Percentiles rank a stretch among this genome's conserved stretches.
Evolutionary conservation across 2,329 filamentous ascomycete species (phyloP).

Genomic region (Cladosporium sp.): DNA sequence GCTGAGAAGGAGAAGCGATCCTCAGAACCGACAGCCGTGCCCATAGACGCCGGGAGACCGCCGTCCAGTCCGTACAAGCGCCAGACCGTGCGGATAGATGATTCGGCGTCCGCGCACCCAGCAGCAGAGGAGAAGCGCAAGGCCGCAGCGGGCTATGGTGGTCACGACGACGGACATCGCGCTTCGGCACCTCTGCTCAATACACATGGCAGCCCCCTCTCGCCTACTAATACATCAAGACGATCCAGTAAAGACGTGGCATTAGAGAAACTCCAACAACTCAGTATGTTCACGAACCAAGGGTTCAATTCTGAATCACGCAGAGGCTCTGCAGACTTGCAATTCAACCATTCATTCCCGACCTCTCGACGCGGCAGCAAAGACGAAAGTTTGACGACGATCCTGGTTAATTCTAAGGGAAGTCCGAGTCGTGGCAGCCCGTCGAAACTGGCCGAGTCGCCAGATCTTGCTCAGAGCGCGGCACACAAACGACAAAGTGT

Average conservation of each 20-base stretch:
- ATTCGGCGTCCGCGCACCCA: conserved; percentile 18
- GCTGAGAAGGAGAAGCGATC: conserved; percentile 27
- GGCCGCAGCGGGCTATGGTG: conserved; percentile 18
- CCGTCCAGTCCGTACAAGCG: conserved; percentile 22
- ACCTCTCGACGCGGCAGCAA: conserved; percentile 31
- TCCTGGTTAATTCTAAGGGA: conserved; percentile 29
- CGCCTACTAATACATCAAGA: conserved; percentile 26
- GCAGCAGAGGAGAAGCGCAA: conserved; percentile 25
- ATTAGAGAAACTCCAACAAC: conserved; percentile 31
- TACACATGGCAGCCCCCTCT: conserved; percentile 18
- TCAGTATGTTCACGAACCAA: conserved; percentile 27
- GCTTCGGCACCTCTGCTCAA: conserved; percentile 23
- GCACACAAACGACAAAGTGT: conserved; percentile 20
- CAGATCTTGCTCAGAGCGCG: conserved; percentile 6
- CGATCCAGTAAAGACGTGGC: conserved; percentile 35
- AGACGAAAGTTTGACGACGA: conserved; percentile 33
- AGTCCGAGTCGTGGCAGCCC: conserved; percentile 23
- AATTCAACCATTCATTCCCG: conserved; percentile 30
- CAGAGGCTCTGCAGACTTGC: conserved; percentile 33
- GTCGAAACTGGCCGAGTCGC: conserved; percentile 18
- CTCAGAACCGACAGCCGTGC: conserved; percentile 27
- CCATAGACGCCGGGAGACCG: conserved; percentile 16
- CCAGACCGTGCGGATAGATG: conserved; percentile 15
- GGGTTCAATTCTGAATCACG: conserved; percentile 25
- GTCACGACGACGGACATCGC: conserved; percentile 21